Percentiles rank a stretch among this genome's conserved stretches.
Evolutionary conservation across 495 filamentous ascomycete species (phyloP).

Genomic region (Ascodesmis nigricans): DNA sequence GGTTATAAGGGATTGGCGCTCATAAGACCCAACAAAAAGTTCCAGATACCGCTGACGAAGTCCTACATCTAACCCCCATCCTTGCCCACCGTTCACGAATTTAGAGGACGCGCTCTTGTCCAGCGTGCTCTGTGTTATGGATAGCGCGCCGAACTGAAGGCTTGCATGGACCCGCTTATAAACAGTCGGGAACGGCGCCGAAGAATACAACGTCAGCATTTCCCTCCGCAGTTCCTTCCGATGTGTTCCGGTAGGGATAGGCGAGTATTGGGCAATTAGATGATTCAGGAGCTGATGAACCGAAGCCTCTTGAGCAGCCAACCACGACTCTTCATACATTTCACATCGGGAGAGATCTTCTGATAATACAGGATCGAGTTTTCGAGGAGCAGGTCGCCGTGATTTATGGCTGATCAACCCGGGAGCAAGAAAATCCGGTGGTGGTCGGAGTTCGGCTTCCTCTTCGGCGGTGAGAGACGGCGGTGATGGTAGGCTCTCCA

Average conservation of each 20-base stretch:
- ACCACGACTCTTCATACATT: conserved; percentile 46
- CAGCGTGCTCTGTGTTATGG: conserved; percentile 32
- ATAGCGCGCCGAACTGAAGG: conserved; percentile 38
- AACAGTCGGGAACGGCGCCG: conserved; percentile 29
- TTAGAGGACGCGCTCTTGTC: conserved; percentile 22
- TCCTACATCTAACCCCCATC: conserved; percentile 37
- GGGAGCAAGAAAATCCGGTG: conserved; percentile 7
- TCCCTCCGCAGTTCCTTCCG: conserved; percentile 24
- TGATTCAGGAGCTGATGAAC: conserved; percentile 39
- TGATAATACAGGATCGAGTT: conserved; percentile 31
- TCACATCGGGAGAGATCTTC: conserved; percentile 34
- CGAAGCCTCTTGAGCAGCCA: conserved; percentile 38
- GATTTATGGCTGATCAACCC: not conserved
- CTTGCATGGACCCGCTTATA: conserved; percentile 40
- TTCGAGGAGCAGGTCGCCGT: conserved; percentile 1
- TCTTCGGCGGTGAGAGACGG: conserved; percentile 16
- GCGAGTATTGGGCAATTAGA: conserved; percentile 24
- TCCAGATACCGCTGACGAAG: conserved; percentile 34
- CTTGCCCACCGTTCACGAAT: conserved; percentile 11
- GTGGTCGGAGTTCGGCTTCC: conserved; percentile 13
- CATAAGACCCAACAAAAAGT: conserved; percentile 37
- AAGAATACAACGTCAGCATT: conserved; percentile 36
- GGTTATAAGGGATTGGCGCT: conserved; percentile 28
- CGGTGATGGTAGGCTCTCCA: conserved; percentile 13
- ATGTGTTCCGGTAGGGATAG: conserved; percentile 14